Conservation (phyloP, 2,329 filamentous ascomycete genomes). For the Colletotrichum plurivorum region DNA sequence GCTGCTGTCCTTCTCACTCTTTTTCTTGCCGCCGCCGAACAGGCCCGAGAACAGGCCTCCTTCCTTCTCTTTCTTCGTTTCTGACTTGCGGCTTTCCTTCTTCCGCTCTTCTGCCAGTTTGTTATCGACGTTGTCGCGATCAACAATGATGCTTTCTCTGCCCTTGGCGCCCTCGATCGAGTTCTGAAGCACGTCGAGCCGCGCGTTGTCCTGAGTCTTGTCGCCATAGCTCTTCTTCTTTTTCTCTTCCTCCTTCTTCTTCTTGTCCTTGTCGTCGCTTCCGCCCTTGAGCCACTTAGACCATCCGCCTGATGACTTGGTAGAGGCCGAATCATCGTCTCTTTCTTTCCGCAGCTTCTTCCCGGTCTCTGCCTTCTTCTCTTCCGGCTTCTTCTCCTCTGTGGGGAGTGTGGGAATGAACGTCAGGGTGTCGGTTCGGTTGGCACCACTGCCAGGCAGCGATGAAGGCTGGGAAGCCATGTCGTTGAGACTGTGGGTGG, state of each 20-base stretch:
- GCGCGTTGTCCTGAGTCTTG: constrained; percentile 80
- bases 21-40: constrained; percentile 92
- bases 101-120: constrained; percentile 86
- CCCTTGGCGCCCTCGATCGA: constrained; percentile 84
- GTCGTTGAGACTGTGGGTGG: constrained; percentile 69
- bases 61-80: constrained; percentile 91
- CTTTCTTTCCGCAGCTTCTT: constrained; percentile 80
- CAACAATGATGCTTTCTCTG: constrained; percentile 86
- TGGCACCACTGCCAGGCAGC: constrained; percentile 76
- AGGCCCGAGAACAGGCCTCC: constrained; percentile 94
- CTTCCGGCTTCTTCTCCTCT: constrained; percentile 83
- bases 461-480: constrained; percentile 76
- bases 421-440: constrained; percentile 81
- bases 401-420: constrained; percentile 80
- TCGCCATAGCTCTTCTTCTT: constrained; percentile 73
- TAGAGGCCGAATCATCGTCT: constrained; percentile 72
- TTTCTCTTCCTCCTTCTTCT: constrained; percentile 75
- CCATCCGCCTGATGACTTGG: constrained; percentile 81
- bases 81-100: constrained; percentile 84
- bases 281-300: constrained; percentile 91
- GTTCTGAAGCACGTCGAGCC: constrained; percentile 88
- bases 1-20: constrained; percentile 80
- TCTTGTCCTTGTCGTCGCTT: constrained; percentile 77
- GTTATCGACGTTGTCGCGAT: constrained; percentile 79
- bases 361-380: constrained; percentile 46